A percentile compares a stretch with the other conserved stretches of the same genome.
phyloP scores from a whole-genome alignment of 371 early-diverging fungal species.

The Mortierella sp. region DNA sequence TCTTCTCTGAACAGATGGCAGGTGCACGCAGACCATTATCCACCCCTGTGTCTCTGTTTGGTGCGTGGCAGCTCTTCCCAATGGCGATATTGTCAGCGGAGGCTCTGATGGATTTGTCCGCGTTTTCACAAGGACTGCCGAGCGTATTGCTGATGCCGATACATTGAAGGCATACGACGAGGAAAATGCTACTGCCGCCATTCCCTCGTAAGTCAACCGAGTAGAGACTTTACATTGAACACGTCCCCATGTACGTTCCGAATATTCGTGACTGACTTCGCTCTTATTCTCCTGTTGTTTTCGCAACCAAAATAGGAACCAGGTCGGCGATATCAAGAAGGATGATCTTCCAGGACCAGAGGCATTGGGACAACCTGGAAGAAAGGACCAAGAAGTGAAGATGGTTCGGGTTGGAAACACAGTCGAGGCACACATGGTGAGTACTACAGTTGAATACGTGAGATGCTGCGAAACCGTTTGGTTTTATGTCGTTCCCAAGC shows the following conservation, averaged over 20 bases:
- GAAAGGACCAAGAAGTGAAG: slow-evolving; percentile 87
- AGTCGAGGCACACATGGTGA: slow-evolving; percentile 86
- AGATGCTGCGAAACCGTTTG: neutral
- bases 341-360: slow-evolving; percentile 86
- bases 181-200: slow-evolving; percentile 77
- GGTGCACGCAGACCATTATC: slow-evolving; percentile 84
- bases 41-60: slow-evolving; percentile 95
- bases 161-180: slow-evolving; percentile 77
- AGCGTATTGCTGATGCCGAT: slow-evolving; percentile 74
- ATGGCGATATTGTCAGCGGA: slow-evolving; percentile 91
- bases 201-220: slow-evolving; percentile 76
- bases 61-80: slow-evolving; percentile 83
- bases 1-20: slow-evolving; percentile 62
- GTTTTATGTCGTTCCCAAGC: neutral
- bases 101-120: slow-evolving; percentile 88
- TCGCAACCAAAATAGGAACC: slow-evolving; percentile 66
- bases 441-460: too few relatives aligned
- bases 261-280: too few relatives aligned
- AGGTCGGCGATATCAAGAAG: slow-evolving; percentile 90
- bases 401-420: slow-evolving; percentile 84
- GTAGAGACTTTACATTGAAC: too few relatives aligned
- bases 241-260: too few relatives aligned
- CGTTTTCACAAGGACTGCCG: slow-evolving; percentile 78
- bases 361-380: slow-evolving; percentile 77
- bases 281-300: neutral